Conservation (phyloP, 2,329 filamentous ascomycete species). For the Diaporthe sp. region DNA sequence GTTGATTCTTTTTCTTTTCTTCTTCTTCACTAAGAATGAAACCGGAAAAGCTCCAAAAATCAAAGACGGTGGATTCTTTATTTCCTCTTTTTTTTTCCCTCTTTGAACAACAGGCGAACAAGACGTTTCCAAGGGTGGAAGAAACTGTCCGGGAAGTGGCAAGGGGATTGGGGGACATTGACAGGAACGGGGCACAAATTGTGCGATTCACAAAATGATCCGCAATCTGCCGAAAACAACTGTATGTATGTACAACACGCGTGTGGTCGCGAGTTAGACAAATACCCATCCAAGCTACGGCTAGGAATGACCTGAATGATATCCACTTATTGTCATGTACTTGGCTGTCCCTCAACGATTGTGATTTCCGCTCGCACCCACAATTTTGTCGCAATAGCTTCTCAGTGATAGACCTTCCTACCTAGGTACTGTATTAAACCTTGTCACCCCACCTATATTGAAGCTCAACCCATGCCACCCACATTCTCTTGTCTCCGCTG, state of each 20-base stretch:
- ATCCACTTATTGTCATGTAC: slow-evolving; percentile 15
- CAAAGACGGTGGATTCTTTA: neutral
- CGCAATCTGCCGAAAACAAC: slow-evolving; percentile 3
- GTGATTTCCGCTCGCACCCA: slow-evolving; percentile 15
- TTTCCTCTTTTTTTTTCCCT: neutral
- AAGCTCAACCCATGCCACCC: slow-evolving; percentile 10
- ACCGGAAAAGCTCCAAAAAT: slow-evolving; percentile 18
- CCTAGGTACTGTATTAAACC: neutral
- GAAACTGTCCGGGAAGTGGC: neutral
- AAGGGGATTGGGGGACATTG: neutral
- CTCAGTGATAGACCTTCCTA: neutral
- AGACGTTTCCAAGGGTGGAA: neutral
- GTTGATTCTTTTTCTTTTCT: neutral
- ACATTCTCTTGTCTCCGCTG: slow-evolving; percentile 4
- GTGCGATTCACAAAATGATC: slow-evolving; percentile 18
- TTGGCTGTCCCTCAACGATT: neutral
- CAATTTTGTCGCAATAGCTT: neutral
- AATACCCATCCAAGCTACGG: slow-evolving; percentile 27
- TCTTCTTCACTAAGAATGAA: neutral
- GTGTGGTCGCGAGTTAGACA: slow-evolving; percentile 30
- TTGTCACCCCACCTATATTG: slow-evolving; percentile 6
- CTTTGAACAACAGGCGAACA: neutral
- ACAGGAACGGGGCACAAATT: slow-evolving; percentile 10
- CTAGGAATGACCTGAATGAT: slow-evolving; percentile 32
- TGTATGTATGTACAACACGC: slow-evolving; percentile 19